Base-by-base conservation (phyloP, 345 rosid genomes). In the Eucalyptus urophylla region DNA sequence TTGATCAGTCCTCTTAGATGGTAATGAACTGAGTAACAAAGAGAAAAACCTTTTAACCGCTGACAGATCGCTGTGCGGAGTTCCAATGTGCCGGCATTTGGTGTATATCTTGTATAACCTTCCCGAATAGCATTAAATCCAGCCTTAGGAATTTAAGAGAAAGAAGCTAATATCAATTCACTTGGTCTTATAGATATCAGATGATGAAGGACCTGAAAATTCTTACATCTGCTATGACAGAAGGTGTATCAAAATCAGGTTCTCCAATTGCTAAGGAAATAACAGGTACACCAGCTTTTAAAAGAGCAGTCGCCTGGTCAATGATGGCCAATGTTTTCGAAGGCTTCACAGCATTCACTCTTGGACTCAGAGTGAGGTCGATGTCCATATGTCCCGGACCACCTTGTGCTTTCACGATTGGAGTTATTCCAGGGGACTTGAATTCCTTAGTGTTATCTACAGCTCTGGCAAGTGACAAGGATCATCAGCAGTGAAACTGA, bases 201-300 rank as follows among this genome's bases (percentile, higher is more conserved):
- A 43, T 49, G 45, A 87, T 87, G 40, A 47, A 51, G 15, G 19
- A 33, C 27, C 12, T 19, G n/a, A 90, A 87, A 27, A 53, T 44
- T 58, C 31, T 49, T 72, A 97, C 99, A 96, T 97, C 98, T 25
- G 97, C 92, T 88, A 97, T 94, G 65, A 87, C 81, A 85, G 92
- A 88, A 49, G 99, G 99, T 7, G 99, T 97, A 87, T 97, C 98
- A 76, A 97, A 97, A 95, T 97, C 99, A 16, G 99, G 98, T 89
- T 97, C 99, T 83, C 99, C 99, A 44, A 98, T 98, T 86, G 99
- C 99, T 93, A 97, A 93, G 45, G 96, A 92, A 89, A 97, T 94
- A 60, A 97, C 93, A 8, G 99, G 98, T 37, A 96, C 93, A 83
- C 99, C 99, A 43, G 99, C 96, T 91, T 96, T 96, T 16, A 88